These are phyloP conservation scores for Raphanus sativus DNA, from an alignment of 345 rosid genomes.

Conservation along the genomic window DNA sequence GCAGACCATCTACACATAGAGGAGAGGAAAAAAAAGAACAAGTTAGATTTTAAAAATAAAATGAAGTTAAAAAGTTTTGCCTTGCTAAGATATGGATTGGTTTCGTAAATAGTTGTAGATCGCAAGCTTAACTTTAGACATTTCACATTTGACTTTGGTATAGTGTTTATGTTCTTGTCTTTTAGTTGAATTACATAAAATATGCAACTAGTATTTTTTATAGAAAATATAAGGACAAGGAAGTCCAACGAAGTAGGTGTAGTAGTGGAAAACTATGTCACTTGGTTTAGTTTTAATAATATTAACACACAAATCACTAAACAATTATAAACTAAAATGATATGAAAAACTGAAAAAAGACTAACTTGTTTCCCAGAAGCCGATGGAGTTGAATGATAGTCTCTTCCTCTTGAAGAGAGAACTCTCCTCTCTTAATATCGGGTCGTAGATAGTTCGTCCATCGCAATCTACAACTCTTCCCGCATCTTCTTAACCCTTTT, in stretches of 20 bases:
- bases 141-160: constrained; percentile 38
- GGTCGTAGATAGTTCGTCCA: constrained; percentile 45
- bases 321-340: background rate
- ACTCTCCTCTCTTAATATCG: constrained; percentile 42
- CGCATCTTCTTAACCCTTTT: constrained; percentile 40
- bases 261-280: constrained; percentile 40
- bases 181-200: constrained; percentile 16
- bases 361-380: constrained; percentile 44
- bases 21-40: background rate
- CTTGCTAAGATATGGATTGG: constrained; percentile 14
- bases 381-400: constrained; percentile 41
- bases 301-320: background rate
- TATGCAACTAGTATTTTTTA: constrained; percentile 18
- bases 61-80: constrained; percentile 6
- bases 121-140: constrained; percentile 23
- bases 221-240: constrained; percentile 14
- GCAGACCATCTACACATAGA: constrained; percentile 58
- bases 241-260: constrained; percentile 41
- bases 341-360: background rate
- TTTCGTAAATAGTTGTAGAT: constrained; percentile 22
- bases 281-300: constrained; percentile 8
- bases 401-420: constrained; percentile 40
- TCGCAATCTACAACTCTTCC: constrained; percentile 43
- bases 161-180: constrained; percentile 28
- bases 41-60: background rate